phyloP scores from a whole-genome alignment of 129 eudicot species.

The Logfia minima region DNA sequence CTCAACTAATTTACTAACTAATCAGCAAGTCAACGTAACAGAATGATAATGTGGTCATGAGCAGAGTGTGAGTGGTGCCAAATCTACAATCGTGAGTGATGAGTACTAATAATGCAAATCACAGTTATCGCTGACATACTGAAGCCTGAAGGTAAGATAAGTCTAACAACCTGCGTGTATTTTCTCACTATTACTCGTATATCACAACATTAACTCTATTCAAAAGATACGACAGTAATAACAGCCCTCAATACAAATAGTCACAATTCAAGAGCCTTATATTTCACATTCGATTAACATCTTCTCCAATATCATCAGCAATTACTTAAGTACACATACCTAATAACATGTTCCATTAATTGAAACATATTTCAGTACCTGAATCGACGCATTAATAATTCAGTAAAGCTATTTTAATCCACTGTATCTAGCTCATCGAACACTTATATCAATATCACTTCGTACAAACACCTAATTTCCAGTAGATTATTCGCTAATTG shows the following conservation, averaged over 20 bases:
- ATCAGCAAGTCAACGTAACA: too few species aligned
- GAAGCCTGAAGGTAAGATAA: too few species aligned
- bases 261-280: slow-evolving; percentile 1
- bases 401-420: not conserved
- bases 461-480: slow-evolving; percentile 6
- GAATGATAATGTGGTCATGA: too few species aligned
- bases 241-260: not conserved
- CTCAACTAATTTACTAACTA: too few species aligned
- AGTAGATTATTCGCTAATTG: slow-evolving; percentile 17
- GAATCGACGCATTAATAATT: not conserved
- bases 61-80: too few species aligned
- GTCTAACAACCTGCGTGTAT: too few species aligned
- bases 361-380: not conserved
- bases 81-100: too few species aligned
- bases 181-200: not conserved
- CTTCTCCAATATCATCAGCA: not conserved
- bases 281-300: not conserved
- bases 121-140: too few species aligned
- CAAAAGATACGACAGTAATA: not conserved
- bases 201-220: slow-evolving; percentile 10
- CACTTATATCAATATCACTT: not conserved
- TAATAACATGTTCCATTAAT: not conserved
- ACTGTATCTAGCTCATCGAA: not conserved
- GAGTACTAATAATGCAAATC: not conserved
- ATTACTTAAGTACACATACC: not conserved